These are phyloP conservation scores for Pseudofabraea citricarpa DNA, from an alignment of 2,329 filamentous ascomycete genomes.

Conservation along the genomic window DNA sequence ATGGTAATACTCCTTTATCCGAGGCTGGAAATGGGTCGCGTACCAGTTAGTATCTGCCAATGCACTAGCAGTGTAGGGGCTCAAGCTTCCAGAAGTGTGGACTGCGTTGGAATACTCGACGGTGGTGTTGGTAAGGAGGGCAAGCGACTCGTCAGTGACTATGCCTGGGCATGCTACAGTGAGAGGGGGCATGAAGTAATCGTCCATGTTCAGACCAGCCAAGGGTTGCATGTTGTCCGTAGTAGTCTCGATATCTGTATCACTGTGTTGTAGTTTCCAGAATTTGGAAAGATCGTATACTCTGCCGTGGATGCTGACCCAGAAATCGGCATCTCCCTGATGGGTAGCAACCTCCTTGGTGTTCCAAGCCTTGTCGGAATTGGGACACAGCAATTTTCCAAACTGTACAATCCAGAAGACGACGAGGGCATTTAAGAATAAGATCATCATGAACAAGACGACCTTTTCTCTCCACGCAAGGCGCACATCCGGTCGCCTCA, in stretches of 20 bases:
- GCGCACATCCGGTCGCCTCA: constrained; percentile 95
- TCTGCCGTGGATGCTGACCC: constrained; percentile 78
- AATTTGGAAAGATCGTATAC: constrained; percentile 94
- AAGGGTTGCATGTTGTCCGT: constrained; percentile 68
- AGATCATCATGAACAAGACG: constrained; percentile 74
- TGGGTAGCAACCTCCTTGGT: constrained; percentile 65
- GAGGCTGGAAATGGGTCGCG: constrained; percentile 63
- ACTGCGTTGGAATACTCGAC: constrained; percentile 44
- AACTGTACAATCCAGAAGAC: constrained; percentile 92
- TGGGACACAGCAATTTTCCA: constrained; percentile 80
- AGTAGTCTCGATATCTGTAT: constrained; percentile 57
- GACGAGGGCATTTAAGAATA: constrained; percentile 73
- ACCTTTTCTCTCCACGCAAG: constrained; percentile 98
- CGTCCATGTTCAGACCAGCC: constrained; percentile 72
- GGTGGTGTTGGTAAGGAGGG: constrained; percentile 62
- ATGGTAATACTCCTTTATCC: constrained; percentile 81
- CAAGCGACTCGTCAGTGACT: constrained; percentile 51
- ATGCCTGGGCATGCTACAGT: constrained; percentile 69
- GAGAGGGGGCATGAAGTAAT: constrained; percentile 82
- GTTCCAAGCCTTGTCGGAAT: constrained; percentile 86
- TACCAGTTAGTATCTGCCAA: constrained; percentile 74
- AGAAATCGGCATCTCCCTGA: constrained; percentile 71
- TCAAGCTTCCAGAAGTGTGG: constrained; percentile 66
- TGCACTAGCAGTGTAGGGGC: constrained; percentile 49
- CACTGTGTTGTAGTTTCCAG: constrained; percentile 80